A percentile compares a stretch with the other conserved stretches of the same genome.
phyloP scores from a whole-genome alignment of 2,329 filamentous ascomycete species.

The Venturia effusa region DNA sequence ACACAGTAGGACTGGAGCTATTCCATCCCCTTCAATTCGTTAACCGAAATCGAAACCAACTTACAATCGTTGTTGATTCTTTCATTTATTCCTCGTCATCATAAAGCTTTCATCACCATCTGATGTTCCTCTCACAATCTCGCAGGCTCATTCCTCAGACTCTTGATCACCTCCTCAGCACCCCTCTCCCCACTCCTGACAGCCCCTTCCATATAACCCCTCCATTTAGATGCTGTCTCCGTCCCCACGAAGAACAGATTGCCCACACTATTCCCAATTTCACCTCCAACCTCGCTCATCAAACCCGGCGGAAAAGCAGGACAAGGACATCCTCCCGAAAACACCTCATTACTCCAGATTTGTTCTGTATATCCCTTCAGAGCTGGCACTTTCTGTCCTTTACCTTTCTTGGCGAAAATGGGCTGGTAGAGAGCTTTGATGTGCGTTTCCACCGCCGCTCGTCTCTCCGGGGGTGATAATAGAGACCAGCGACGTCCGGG shows the following conservation, averaged over 20 bases:
- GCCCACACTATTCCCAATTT: slow-evolving; percentile 27
- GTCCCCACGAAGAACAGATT: slow-evolving; percentile 7
- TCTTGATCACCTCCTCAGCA: slow-evolving; percentile 15
- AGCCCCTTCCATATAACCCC: slow-evolving; percentile 12
- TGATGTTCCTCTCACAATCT: not conserved
- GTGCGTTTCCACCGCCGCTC: not conserved
- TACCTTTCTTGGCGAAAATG: not conserved
- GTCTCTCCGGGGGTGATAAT: not conserved
- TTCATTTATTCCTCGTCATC: too few relatives aligned
- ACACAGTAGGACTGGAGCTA: too few relatives aligned
- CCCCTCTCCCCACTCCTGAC: slow-evolving; percentile 7
- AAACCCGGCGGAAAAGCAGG: slow-evolving; percentile 14
- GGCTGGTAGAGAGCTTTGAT: slow-evolving; percentile 4
- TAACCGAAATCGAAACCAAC: too few relatives aligned
- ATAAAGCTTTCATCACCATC: too few relatives aligned
- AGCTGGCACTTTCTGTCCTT: not conserved
- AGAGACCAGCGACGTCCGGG: slow-evolving; percentile 26
- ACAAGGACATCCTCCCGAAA: slow-evolving; percentile 6
- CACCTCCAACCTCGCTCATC: slow-evolving; percentile 39
- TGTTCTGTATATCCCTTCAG: not conserved
- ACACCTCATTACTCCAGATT: not conserved
- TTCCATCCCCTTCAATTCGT: too few relatives aligned
- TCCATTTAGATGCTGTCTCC: slow-evolving; percentile 7
- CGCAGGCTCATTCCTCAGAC: slow-evolving; percentile 17
- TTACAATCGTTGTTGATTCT: too few relatives aligned